Conservation (phyloP, 768 basidiomycete genomes). For the Russula foetens region DNA sequence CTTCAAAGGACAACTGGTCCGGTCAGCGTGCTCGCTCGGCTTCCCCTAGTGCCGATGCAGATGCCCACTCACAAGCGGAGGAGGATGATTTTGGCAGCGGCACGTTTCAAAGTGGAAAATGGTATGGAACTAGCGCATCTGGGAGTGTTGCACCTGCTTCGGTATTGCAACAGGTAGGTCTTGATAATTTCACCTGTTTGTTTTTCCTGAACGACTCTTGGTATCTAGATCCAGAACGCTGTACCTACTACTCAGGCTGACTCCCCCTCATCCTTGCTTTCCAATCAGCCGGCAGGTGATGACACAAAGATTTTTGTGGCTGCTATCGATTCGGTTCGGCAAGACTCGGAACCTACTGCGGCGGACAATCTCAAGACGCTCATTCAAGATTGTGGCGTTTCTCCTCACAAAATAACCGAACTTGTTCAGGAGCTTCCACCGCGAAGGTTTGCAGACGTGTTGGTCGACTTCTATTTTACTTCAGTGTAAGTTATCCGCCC, state of each 20-base stretch:
- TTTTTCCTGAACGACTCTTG: neutral
- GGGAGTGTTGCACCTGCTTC: constrained; percentile 77
- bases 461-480: constrained; percentile 77
- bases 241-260: constrained; percentile 31
- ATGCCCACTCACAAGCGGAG: constrained; percentile 61
- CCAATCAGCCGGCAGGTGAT: constrained; percentile 19
- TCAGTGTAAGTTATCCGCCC: constrained; percentile 44
- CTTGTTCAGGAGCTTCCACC: constrained; percentile 85
- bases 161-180: constrained; percentile 65
- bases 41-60: constrained; percentile 52
- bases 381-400: constrained; percentile 88
- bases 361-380: constrained; percentile 79
- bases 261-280: constrained; percentile 4
- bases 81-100: constrained; percentile 72
- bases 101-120: constrained; percentile 74
- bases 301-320: constrained; percentile 25
- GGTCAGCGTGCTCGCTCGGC: constrained; percentile 37
- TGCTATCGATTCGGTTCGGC: constrained; percentile 35
- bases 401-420: constrained; percentile 84
- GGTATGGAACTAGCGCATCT: constrained; percentile 78
- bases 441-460: constrained; percentile 59
- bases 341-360: constrained; percentile 42
- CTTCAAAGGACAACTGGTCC: constrained; percentile 19
- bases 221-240: constrained; percentile 43
- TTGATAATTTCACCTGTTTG: neutral